Percentiles rank a stretch among this genome's conserved stretches.
Evolutionary conservation across 768 basidiomycete species (phyloP).

Genomic region (Collybia nuda): DNA sequence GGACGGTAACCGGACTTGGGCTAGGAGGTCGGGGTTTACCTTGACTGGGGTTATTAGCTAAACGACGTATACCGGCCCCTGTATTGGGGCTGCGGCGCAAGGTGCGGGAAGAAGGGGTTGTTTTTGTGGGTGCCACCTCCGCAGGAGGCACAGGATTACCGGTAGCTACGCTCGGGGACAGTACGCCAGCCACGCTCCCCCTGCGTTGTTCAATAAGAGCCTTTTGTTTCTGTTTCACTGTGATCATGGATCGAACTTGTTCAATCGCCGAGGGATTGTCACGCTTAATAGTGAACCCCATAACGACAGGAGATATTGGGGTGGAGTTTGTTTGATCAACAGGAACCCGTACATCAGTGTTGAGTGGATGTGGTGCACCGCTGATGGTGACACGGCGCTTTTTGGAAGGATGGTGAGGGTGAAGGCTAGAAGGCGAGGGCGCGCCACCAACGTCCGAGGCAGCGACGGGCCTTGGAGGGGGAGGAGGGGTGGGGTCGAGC

Average conservation of each 20-base stretch:
- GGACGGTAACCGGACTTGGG: constrained; percentile 25
- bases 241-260: constrained; percentile 60
- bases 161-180: constrained; percentile 28
- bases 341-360: constrained; percentile 48
- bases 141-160: constrained; percentile 26
- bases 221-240: constrained; percentile 71
- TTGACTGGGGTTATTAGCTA: constrained; percentile 15
- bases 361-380: constrained; percentile 54
- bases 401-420: constrained; percentile 48
- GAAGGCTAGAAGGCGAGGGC: constrained; percentile 40
- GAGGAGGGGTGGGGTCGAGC: constrained; percentile 36
- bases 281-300: constrained; percentile 56
- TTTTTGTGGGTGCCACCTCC: constrained; percentile 22
- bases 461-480: constrained; percentile 17
- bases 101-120: constrained; percentile 21
- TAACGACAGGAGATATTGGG: constrained; percentile 66
- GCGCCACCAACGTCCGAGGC: constrained; percentile 22
- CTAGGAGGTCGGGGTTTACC: constrained; percentile 29
- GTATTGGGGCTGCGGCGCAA: constrained; percentile 38
- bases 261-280: constrained; percentile 62
- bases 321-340: constrained; percentile 47
- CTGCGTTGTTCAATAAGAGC: constrained; percentile 69
- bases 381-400: constrained; percentile 72
- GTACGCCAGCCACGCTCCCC: constrained; percentile 49
- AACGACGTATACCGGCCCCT: constrained; percentile 26